Percentiles rank a stretch among this genome's conserved stretches.
These are phyloP conservation scores for Cladosporium sp. DNA, from an alignment of 2,329 filamentous ascomycete species.

Conservation along the genomic window DNA sequence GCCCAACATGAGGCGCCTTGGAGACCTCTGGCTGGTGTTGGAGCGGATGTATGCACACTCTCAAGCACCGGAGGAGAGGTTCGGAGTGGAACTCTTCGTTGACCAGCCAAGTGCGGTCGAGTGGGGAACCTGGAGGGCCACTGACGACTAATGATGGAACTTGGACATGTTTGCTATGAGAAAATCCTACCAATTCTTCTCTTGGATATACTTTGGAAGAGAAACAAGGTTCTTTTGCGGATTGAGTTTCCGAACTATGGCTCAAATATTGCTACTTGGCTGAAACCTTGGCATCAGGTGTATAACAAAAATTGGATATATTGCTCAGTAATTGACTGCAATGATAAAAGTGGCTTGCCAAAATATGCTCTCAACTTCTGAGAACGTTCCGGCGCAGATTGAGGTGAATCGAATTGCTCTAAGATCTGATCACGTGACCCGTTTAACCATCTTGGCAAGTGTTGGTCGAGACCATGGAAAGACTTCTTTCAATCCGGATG, in stretches of 20 bases:
- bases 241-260: background rate
- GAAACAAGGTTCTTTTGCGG: background rate
- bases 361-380: too few species aligned
- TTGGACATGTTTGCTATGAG: background rate
- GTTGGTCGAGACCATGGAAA: background rate
- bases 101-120: conserved; percentile 43
- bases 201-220: background rate
- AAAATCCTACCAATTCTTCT: background rate
- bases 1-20: conserved; percentile 52
- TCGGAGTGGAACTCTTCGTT: conserved; percentile 47
- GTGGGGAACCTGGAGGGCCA: conserved; percentile 43
- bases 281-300: background rate
- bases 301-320: background rate
- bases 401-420: too few species aligned
- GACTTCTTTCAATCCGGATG: too few species aligned
- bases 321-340: too few species aligned
- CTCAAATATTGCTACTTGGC: conserved; percentile 3
- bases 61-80: conserved; percentile 44
- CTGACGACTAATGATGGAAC: conserved; percentile 31
- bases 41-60: conserved; percentile 67
- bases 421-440: too few species aligned
- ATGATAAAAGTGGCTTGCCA: too few species aligned
- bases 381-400: too few species aligned
- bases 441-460: too few species aligned
- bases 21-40: conserved; percentile 73